Evolutionary conservation across 1,139 yeast genomes (phyloP), one percentile per base, ranked within the genome.

Genomic region (Hemisphaericaspora xylofermentans): DNA sequence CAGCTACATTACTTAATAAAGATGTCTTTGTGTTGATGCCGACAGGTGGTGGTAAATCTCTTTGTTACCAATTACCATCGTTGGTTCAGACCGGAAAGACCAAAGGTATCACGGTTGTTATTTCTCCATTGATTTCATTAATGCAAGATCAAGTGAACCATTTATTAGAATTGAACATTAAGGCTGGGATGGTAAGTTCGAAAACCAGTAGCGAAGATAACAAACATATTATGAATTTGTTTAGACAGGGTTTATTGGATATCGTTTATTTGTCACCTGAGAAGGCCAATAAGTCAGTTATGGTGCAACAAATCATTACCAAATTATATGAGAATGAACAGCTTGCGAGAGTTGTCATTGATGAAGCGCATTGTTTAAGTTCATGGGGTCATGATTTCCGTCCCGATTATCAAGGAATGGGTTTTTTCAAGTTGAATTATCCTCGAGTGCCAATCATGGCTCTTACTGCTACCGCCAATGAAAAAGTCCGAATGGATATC

Each of bases 371-470:
- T 64, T 94, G 99, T 74, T 95, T 94, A 43, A 88, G 96, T 45
- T 86, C 95, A 9, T 94, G 99, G 99, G 99, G 99, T 14, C 98
- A 94, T 62, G 98, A 94, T 63, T 94, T 94, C 60, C 74, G 99
- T 44, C 98, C 98, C 0, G 98, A 93, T 61, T 94, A 94, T 64
- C 88, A 89, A 54, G 85, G 83, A 24, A 71, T 94, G 60, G 82
- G 82, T 30, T 74, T 75, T 48, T 85, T 94, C 61, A 88, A 89
- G 54, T 63, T 68, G 27, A 76, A 79, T 43, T 93, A 78, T 57
- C 95, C 96, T 0, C 76, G 74, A 37, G 80, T 88, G 6, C 98
- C 98, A 1, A 71, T 94, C 50, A 91, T 94, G 89, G 98, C 98
- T 0, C 69, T 94, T 42, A 94, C 99, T 0, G 98, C 98, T 0